phyloP scores from a whole-genome alignment of 306 rosid genomes.

The Coriaria nepalensis region DNA sequence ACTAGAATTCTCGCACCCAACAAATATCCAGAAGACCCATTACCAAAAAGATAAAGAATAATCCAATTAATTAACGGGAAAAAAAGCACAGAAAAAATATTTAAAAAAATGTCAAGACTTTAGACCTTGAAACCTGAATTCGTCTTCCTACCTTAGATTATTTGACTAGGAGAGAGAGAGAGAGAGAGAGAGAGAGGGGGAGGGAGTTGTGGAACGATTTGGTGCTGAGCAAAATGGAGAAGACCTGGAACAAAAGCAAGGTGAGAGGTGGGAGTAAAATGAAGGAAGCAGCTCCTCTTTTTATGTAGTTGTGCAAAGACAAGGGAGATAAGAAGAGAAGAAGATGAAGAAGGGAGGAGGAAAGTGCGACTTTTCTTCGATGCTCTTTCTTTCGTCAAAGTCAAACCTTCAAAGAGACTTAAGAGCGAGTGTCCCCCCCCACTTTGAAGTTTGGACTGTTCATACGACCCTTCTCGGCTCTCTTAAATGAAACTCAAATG shows the following conservation, averaged over 20 bases:
- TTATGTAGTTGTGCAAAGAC: conserved; percentile 9
- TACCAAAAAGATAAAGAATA: conserved; percentile 4
- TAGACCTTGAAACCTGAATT: neutral
- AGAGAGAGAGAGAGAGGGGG: neutral
- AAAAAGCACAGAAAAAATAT: too few species aligned
- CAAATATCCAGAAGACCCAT: conserved; percentile 10
- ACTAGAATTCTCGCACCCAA: conserved; percentile 21
- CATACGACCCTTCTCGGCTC: too few species aligned
- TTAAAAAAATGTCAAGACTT: neutral
- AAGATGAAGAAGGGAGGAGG: conserved; percentile 44
- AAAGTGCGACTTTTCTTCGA: conserved; percentile 83
- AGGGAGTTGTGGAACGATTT: neutral
- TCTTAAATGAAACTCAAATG: conserved; percentile 21
- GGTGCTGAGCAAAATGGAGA: conserved; percentile 18
- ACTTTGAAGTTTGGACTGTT: too few species aligned
- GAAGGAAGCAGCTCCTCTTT: conserved; percentile 13
- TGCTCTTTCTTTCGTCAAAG: conserved; percentile 60
- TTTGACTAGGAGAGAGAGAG: neutral
- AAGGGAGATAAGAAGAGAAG: conserved; percentile 12
- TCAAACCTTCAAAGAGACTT: conserved; percentile 54
- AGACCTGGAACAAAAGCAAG: conserved; percentile 22
- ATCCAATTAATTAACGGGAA: neutral
- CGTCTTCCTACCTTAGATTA: neutral
- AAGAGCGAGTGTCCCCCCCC: neutral
- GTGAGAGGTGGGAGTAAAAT: conserved; percentile 19